Percentiles rank a stretch among this genome's conserved stretches.
Conservation (phyloP, 768 basidiomycete genomes). For the Clathrus columnatus region DNA sequence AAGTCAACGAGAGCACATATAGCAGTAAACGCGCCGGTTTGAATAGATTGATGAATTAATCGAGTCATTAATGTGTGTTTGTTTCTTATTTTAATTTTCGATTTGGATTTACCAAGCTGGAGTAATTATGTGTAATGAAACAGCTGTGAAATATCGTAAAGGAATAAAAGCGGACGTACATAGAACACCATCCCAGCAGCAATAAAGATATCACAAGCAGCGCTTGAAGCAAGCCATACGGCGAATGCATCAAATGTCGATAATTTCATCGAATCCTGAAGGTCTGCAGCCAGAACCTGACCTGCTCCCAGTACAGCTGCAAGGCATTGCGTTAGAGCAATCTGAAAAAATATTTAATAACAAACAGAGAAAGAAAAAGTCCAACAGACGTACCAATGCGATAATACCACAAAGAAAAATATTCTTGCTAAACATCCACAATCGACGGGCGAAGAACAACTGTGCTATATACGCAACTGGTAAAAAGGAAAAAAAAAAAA, state of each 20-base stretch:
- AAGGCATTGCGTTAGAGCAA: slow-evolving; percentile 12
- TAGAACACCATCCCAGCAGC: slow-evolving; percentile 20
- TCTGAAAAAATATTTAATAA: slow-evolving; percentile 7
- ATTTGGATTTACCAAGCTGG: slow-evolving; percentile 11
- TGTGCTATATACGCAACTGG: slow-evolving; percentile 17
- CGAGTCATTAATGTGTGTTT: slow-evolving; percentile 13
- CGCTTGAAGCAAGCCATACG: slow-evolving; percentile 21
- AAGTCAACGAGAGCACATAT: slow-evolving; percentile 15
- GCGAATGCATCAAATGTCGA: slow-evolving; percentile 1
- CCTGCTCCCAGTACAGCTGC: slow-evolving; percentile 11
- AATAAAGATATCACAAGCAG: slow-evolving; percentile 20
- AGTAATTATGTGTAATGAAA: not conserved
- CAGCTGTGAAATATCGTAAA: not conserved
- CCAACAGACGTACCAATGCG: not conserved
- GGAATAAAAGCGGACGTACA: slow-evolving; percentile 13
- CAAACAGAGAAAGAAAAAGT: slow-evolving; percentile 1
- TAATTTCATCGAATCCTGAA: not conserved
- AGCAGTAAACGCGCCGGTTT: slow-evolving; percentile 17
- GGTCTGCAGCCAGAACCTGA: slow-evolving; percentile 5
- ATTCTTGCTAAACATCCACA: slow-evolving; percentile 5
- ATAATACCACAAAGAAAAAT: not conserved
- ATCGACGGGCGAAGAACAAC: slow-evolving; percentile 19
- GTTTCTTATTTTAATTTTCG: slow-evolving; percentile 8
- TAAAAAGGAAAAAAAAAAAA: not conserved
- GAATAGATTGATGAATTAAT: slow-evolving; percentile 14